Percentiles rank a stretch among this genome's conserved stretches.
phyloP scores from a whole-genome alignment of 2,329 filamentous ascomycete genomes.

The Beauveria medogensis region DNA sequence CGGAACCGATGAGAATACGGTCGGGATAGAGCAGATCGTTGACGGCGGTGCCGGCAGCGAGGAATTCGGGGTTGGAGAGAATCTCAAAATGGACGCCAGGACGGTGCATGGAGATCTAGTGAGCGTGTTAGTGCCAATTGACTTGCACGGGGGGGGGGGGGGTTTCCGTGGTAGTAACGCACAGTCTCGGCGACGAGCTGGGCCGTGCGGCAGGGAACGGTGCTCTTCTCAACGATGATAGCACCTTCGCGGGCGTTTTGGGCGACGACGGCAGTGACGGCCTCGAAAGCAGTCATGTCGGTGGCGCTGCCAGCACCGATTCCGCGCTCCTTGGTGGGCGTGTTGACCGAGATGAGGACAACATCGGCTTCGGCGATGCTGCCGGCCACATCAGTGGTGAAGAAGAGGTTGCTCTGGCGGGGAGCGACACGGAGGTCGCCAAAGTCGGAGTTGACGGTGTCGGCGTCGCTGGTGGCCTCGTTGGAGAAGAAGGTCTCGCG shows the following conservation, averaged over 20 bases:
- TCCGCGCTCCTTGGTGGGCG: conserved; percentile 66
- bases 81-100: conserved; percentile 64
- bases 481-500: conserved; percentile 35
- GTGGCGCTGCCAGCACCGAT: conserved; percentile 63
- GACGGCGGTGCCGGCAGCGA: conserved; percentile 70
- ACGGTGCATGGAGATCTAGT: conserved; percentile 47
- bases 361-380: conserved; percentile 62
- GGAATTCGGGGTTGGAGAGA: conserved; percentile 74
- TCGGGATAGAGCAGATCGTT: conserved; percentile 63
- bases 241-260: conserved; percentile 56
- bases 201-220: conserved; percentile 68
- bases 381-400: conserved; percentile 58
- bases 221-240: conserved; percentile 76
- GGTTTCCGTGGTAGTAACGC: conserved; percentile 18
- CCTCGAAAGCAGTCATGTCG: conserved; percentile 65
- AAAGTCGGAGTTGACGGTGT: conserved; percentile 22
- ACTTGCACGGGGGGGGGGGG: too few species aligned
- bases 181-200: conserved; percentile 62
- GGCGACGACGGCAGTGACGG: conserved; percentile 59
- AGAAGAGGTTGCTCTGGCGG: conserved; percentile 60
- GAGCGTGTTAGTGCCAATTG: too few species aligned
- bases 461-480: conserved; percentile 24
- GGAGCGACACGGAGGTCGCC: conserved; percentile 28
- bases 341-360: conserved; percentile 71
- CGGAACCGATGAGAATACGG: conserved; percentile 66